Evolutionary conservation across 129 eudicot genomes (phyloP), one percentile per base, ranked within the genome.

Genomic region (Helianthus tuberosus): DNA sequence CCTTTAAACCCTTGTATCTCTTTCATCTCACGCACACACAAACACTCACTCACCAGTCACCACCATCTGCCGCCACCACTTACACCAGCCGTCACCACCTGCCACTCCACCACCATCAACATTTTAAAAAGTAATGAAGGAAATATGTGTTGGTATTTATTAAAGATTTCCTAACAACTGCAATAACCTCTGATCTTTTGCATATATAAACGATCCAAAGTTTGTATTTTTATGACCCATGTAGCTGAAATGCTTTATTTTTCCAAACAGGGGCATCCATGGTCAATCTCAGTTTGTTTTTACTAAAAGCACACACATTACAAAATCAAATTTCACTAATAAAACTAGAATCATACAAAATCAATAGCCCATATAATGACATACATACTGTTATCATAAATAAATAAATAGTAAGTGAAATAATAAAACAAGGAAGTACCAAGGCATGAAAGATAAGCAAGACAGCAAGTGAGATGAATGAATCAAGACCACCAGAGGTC

Each of bases 401-500:
- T 48, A 27, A 69, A 51, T 35, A 1, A 38, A 38, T 20, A 27
- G 3, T 3, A 68, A 48, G 12, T 11, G 0, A 67, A 23, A 48
- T 1, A 14, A 17, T 1, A 14, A 17, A n/a, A 3, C 2, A 14
- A 20, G 23, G 23, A 20, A 8, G 69, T 82, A 88, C 97, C 89
- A 91, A 75, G 66, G 57, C 66, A 76, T 92, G 98, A 61, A 92
- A 92, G 71, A 86, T 55, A 71, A 89, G 60, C 81, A 92, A 74
- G 64, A 92, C 96, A 55, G 44, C 78, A 55, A 87, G 64, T 5
- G 98, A 86, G 85, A 93, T 50, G 75, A 89, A 79, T 3, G 92
- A 82, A 73, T 87, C 90, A 44, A 89, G 85, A 64, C 86, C 95
- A 62, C 95, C 96, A 49, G 81, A 71, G 64, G 68, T 74, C 83